phyloP scores from a whole-genome alignment of 805 yeast genomes.

The Pichia kluyveri region DNA sequence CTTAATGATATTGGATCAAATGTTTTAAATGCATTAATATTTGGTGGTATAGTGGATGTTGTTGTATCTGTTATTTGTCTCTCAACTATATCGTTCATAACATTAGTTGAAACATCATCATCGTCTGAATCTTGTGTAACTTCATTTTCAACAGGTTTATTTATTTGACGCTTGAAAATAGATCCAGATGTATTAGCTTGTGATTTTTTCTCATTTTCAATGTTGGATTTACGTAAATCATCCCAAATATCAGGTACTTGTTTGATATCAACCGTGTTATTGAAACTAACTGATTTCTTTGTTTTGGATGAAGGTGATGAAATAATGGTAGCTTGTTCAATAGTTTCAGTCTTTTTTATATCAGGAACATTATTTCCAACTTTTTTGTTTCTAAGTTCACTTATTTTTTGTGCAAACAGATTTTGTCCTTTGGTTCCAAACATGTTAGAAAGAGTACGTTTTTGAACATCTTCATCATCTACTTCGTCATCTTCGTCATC shows the following conservation, averaged over 20 bases:
- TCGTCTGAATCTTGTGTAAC: neutral
- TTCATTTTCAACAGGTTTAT: neutral
- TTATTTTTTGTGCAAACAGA: conserved; percentile 34
- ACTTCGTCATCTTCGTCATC: conserved; percentile 11
- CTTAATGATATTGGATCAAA: conserved; percentile 1
- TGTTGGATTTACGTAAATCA: conserved; percentile 27
- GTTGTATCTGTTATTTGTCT: conserved; percentile 1
- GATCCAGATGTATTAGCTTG: conserved; percentile 6
- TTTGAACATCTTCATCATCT: conserved; percentile 10
- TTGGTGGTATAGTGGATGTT: neutral
- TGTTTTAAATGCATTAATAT: conserved; percentile 1
- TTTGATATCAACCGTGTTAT: conserved; percentile 44
- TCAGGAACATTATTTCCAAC: neutral
- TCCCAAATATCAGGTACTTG: conserved; percentile 51
- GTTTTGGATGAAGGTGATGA: neutral
- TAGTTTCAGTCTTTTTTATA: neutral
- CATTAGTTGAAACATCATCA: conserved; percentile 4
- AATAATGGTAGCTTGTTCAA: neutral
- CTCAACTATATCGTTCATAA: conserved; percentile 14
- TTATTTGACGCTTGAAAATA: conserved; percentile 13
- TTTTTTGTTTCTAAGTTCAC: conserved; percentile 21
- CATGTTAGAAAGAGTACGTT: conserved; percentile 4
- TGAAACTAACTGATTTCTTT: conserved; percentile 47
- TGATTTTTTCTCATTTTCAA: conserved; percentile 9
- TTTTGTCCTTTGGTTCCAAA: conserved; percentile 26